Evolutionary conservation across 352 stramenopile species (phyloP), one percentile per base, ranked within the genome.

Genomic region (Thalassiosira hispida): DNA sequence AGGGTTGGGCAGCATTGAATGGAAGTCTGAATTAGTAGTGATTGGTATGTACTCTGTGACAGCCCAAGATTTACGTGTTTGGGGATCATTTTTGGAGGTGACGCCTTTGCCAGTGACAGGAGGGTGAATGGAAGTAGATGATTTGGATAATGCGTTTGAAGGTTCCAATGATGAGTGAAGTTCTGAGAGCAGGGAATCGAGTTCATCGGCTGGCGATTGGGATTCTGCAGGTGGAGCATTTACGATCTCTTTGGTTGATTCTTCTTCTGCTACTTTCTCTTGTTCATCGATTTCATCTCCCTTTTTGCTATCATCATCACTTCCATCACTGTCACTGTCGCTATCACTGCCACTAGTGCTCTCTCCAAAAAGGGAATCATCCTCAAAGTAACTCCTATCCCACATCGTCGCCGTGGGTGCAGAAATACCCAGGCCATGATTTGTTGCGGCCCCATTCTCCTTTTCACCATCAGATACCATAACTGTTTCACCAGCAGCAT

Each of bases 341-440:
- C 73, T 83, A 22, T 82, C 38, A 63, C 79, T 84, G 12, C 61
- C 70, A 76, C 76, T 84, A 38, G 71, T 73, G 46, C 80, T 90
- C 22, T 83, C 82, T 47, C 85, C 85, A 80, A 93, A 91, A 20
- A 93, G 67, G 7, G 88, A 92, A 83, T 93, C 88, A 49, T 93
- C 85, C 61, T 93, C 88, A 69, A 93, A 88, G 60, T 85, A 89
- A 55, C 51, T 85, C 47, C 83, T 83, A 40, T 90, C 81, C 79
- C 75, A 91, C 25, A 83, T 79, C 22, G 38, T 66, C 29, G 72
- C 47, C 2, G 47, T 55, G 25, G 69, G 60, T 40, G 62, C 52
- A 46, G 60, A 72, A 57, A 64, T 27, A 16, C 18, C 46, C 2
- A 29, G 8, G 20, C 46, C 18, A 2, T 27, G 46, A 35, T 52